phyloP scores from a whole-genome alignment of 148 eudicot species.

The Camellia japonica region DNA sequence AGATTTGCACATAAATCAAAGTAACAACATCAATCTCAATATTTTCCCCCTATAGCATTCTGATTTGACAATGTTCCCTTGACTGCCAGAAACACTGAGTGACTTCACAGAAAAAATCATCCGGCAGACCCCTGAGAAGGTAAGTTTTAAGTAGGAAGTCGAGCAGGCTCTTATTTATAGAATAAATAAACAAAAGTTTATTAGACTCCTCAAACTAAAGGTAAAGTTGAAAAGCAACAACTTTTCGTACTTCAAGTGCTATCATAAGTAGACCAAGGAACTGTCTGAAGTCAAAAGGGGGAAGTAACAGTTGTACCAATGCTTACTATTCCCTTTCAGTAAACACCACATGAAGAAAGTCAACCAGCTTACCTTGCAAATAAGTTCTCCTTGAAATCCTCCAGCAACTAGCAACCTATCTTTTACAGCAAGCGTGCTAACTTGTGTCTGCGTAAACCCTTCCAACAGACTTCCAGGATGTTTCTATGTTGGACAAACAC shows the following conservation, averaged over 20 bases:
- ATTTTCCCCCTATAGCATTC: neutral
- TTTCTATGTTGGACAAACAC: conserved; percentile 38
- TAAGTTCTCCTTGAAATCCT: conserved; percentile 85
- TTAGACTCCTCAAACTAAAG: neutral
- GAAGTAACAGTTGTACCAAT: neutral
- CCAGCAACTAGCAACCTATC: conserved; percentile 79
- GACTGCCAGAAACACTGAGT: neutral
- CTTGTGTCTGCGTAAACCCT: conserved; percentile 76
- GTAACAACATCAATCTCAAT: neutral
- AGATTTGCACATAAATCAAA: conserved; percentile 2
- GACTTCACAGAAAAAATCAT: neutral
- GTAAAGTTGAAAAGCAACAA: neutral
- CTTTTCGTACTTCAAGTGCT: neutral
- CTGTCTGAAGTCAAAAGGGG: neutral
- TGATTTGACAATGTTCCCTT: neutral
- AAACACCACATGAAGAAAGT: neutral
- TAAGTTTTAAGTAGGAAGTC: neutral
- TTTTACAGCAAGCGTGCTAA: conserved; percentile 81
- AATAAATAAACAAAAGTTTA: neutral
- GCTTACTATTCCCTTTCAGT: neutral
- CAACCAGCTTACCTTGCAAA: conserved; percentile 60
- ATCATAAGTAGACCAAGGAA: neutral
- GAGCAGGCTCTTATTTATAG: neutral
- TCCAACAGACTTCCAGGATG: conserved; percentile 85
- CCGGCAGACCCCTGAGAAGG: neutral